These are phyloP conservation scores for Colletotrichum salicis DNA, from an alignment of 2,329 filamentous ascomycete species.

Conservation along the genomic window DNA sequence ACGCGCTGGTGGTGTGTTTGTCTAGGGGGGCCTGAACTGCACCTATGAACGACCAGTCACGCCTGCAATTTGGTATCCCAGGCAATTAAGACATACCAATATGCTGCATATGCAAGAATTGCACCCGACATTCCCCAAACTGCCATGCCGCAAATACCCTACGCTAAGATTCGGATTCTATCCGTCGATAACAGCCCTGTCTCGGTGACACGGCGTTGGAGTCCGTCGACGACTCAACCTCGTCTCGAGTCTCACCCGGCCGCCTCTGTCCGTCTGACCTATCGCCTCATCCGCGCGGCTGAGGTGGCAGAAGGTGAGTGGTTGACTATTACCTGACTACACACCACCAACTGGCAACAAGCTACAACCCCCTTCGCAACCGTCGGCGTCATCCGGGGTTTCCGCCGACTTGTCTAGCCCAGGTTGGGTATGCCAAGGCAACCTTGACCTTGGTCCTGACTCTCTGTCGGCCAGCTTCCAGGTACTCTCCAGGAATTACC, in stretches of 20 bases:
- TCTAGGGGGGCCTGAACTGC: conserved; percentile 8
- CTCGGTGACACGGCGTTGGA: conserved; percentile 4
- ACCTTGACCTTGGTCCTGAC: not conserved
- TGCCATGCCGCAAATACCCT: conserved; percentile 8
- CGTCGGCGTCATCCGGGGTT: conserved; percentile 24
- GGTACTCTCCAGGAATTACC: not conserved
- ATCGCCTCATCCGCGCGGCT: conserved; percentile 5
- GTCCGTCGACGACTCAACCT: conserved; percentile 3
- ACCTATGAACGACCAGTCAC: not conserved
- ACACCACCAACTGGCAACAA: not conserved
- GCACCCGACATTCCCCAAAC: conserved; percentile 33
- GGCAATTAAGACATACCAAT: not conserved
- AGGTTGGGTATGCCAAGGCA: conserved; percentile 19
- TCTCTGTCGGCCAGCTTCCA: conserved; percentile 15
- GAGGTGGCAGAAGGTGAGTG: conserved; percentile 30
- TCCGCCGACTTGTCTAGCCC: conserved; percentile 19
- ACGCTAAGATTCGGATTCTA: conserved; percentile 27
- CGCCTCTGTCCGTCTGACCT: not conserved
- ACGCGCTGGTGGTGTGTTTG: conserved; percentile 6
- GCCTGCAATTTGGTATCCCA: not conserved
- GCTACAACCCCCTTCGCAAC: not conserved
- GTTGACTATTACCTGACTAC: conserved; percentile 6
- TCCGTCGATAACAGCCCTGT: conserved; percentile 12
- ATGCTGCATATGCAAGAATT: conserved; percentile 30
- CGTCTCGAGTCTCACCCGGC: not conserved